Percentiles rank a stretch among this genome's conserved stretches.
phyloP scores from a whole-genome alignment of 495 filamentous ascomycete genomes.

The Aspergillus nanangensis region DNA sequence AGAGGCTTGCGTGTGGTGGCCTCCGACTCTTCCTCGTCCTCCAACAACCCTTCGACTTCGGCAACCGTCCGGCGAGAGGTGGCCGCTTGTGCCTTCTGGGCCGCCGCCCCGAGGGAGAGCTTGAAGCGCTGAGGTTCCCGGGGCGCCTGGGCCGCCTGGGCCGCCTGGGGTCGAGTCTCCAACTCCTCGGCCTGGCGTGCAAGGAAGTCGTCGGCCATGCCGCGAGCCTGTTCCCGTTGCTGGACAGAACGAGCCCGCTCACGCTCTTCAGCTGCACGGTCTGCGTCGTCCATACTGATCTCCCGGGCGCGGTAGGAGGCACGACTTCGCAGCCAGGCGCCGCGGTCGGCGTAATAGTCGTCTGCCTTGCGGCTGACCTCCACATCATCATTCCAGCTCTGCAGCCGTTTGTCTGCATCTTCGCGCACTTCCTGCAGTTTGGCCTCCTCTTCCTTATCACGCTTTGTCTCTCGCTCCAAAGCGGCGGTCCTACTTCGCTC shows the following conservation, averaged over 20 bases:
- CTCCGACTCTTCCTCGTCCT: slow-evolving; percentile 86
- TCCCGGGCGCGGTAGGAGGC: slow-evolving; percentile 68
- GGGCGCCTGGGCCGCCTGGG: slow-evolving; percentile 66
- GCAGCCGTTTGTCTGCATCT: slow-evolving; percentile 66
- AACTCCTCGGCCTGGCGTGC: slow-evolving; percentile 84
- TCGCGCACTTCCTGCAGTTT: slow-evolving; percentile 56
- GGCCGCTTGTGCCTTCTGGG: slow-evolving; percentile 72
- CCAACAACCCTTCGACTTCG: slow-evolving; percentile 88
- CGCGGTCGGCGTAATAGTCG: slow-evolving; percentile 83
- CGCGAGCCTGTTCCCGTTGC: slow-evolving; percentile 72
- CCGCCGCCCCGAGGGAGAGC: slow-evolving; percentile 84
- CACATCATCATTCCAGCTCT: slow-evolving; percentile 83
- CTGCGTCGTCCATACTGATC: slow-evolving; percentile 69
- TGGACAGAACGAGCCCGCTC: slow-evolving; percentile 65
- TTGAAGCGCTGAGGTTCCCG: slow-evolving; percentile 85
- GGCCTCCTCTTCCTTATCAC: slow-evolving; percentile 66
- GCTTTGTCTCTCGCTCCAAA: slow-evolving; percentile 73
- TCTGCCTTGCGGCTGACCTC: slow-evolving; percentile 69
- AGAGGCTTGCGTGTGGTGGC: slow-evolving; percentile 71
- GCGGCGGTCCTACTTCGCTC: slow-evolving; percentile 81
- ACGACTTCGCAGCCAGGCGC: slow-evolving; percentile 79
- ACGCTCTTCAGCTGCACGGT: slow-evolving; percentile 71
- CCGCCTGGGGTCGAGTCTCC: slow-evolving; percentile 51
- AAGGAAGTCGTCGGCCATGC: slow-evolving; percentile 90
- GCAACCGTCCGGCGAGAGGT: slow-evolving; percentile 77